Evolutionary conservation across 805 yeast species (phyloP).

Genomic region (Candida michaelii): DNA sequence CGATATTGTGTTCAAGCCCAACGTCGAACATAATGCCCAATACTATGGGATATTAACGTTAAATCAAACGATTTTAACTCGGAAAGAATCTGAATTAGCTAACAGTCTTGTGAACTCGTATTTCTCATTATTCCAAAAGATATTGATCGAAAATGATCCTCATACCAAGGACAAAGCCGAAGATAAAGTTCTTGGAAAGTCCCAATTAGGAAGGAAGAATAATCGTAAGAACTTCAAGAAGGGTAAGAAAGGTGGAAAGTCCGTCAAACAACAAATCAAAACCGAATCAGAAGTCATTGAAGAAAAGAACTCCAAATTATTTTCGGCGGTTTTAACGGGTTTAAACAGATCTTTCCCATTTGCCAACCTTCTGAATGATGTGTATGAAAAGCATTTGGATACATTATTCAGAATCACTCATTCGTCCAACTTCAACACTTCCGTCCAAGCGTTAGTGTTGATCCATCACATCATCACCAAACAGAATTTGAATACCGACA

Average conservation of each 20-base stretch:
- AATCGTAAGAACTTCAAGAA: constrained; percentile 69
- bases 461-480: constrained; percentile 74
- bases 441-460: constrained; percentile 86
- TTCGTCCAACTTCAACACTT: constrained; percentile 89
- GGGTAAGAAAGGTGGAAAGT: constrained; percentile 87
- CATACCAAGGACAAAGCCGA: constrained; percentile 40
- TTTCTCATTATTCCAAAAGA: constrained; percentile 80
- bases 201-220: constrained; percentile 55
- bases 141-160: constrained; percentile 65
- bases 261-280: constrained; percentile 61
- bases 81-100: constrained; percentile 76
- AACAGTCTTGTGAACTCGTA: constrained; percentile 81
- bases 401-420: constrained; percentile 89
- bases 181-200: constrained; percentile 47
- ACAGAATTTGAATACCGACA: constrained; percentile 56
- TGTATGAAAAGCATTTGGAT: constrained; percentile 74
- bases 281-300: constrained; percentile 63
- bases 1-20: constrained; percentile 74
- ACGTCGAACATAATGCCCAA: constrained; percentile 76
- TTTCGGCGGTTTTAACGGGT: constrained; percentile 91
- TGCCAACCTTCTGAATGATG: constrained; percentile 68
- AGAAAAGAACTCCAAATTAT: constrained; percentile 80
- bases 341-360: constrained; percentile 95
- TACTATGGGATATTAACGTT: constrained; percentile 86
- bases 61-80: constrained; percentile 87